Evolutionary conservation across 352 stramenopile species (phyloP), one percentile per base, ranked within the genome.

Genomic region (Phytophthora melonis): DNA sequence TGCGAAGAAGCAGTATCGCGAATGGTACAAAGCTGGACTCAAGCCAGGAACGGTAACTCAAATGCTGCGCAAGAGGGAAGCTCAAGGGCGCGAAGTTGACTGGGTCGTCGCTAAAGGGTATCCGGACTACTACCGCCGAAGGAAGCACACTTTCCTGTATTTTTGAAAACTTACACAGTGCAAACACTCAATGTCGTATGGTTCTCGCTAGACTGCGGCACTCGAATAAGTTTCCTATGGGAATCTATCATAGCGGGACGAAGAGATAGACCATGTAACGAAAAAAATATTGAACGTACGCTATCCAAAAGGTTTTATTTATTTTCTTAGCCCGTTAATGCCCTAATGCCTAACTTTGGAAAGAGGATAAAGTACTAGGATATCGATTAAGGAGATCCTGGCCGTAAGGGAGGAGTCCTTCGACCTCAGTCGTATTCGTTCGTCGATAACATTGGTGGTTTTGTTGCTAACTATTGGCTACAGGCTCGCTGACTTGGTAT

Each of bases 371-470:
- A 25, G 23, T 25, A 25, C 23, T 25, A 25, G 23, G 23, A 25
- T 25, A 25, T 25, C 23, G 23, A 25, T 25, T 2, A 25, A 99
- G 72, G 95, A 98, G 74, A 94, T 99, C 67, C 74, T 99, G 25
- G 94, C 92, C 7, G 81, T 98, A 25, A 78, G 94, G 21, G 91
- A 94, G 10, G 77, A 90, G 57, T 90, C 80, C 27, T 92, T 92
- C 65, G 89, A 96, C 61, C 83, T 96, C 50, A 94, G 82, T 53
- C 78, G 84, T 13, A 84, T 95, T 58, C 85, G 89, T 95, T 87
- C 69, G 84, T 88, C n/a, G 3, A 25, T 25, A 25, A 25, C 23
- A 25, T 25, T 25, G 23, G 23, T 25, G 23, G 23, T 1, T 25
- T 25, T 25, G 23, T 25, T 25, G 23, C 23, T 25, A 25, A 25